phyloP scores from a whole-genome alignment of 2,329 filamentous ascomycete species.

The Alternaria consortialis region DNA sequence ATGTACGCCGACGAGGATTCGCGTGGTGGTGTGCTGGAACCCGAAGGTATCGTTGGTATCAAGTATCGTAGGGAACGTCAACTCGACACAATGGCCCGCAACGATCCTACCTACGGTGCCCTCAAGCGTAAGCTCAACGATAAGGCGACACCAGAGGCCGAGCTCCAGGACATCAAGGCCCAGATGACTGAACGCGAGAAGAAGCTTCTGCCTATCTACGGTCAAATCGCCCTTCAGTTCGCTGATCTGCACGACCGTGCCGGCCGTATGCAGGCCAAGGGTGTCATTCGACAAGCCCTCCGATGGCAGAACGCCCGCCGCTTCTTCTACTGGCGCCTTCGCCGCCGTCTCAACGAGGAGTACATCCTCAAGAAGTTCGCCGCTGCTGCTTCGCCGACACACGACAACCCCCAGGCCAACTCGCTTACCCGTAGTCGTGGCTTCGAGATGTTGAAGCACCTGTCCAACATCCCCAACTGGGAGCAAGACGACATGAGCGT shows the following conservation, averaged over 20 bases:
- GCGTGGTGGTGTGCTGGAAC: constrained; percentile 96
- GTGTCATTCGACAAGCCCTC: constrained; percentile 83
- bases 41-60: constrained; percentile 97
- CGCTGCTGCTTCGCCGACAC: constrained; percentile 53
- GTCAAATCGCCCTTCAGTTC: constrained; percentile 95
- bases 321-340: constrained; percentile 99
- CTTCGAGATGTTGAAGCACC: constrained; percentile 80
- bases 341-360: constrained; percentile 95
- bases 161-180: constrained; percentile 80
- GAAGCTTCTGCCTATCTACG: constrained; percentile 88
- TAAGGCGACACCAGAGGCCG: constrained; percentile 73
- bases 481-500: constrained; percentile 82
- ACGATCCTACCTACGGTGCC: constrained; percentile 82
- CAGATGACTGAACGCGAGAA: constrained; percentile 88
- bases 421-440: constrained; percentile 68
- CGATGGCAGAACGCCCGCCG: constrained; percentile 89
- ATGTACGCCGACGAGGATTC: constrained; percentile 98
- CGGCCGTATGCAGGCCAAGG: constrained; percentile 98
- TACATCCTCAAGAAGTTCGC: constrained; percentile 92
- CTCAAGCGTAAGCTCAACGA: constrained; percentile 82
- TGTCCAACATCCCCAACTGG: constrained; percentile 82
- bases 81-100: constrained; percentile 94
- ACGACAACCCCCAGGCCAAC: constrained; percentile 49
- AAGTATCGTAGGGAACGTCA: constrained; percentile 98
- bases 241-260: constrained; percentile 97